Evolutionary conservation across 768 basidiomycete species (phyloP).

Genomic region (Saitozyma podzolica): DNA sequence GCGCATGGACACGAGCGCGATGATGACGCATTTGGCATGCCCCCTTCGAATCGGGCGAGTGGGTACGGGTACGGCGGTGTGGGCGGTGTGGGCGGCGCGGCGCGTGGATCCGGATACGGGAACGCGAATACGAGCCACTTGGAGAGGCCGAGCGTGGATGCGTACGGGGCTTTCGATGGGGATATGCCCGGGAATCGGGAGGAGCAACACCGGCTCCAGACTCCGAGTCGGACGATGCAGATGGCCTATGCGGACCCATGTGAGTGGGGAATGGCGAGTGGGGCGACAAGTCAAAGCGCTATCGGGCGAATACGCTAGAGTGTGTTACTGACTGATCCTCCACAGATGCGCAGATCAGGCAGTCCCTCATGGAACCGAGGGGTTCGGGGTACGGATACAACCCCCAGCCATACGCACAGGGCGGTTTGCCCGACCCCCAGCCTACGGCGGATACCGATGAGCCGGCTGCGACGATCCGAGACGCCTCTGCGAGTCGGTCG

Average conservation of each 20-base stretch:
- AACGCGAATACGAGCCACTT: slow-evolving; percentile 10
- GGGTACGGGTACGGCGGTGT: too few species aligned
- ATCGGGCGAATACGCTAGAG: too few species aligned
- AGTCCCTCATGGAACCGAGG: slow-evolving; percentile 20
- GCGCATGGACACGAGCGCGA: too few species aligned
- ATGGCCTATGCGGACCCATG: slow-evolving; percentile 54
- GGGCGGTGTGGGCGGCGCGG: slow-evolving; percentile 9
- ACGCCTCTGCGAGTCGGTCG: too few species aligned
- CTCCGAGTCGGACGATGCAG: slow-evolving; percentile 85
- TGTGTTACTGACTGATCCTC: slow-evolving; percentile 1
- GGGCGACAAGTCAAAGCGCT: neutral
- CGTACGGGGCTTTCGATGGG: slow-evolving; percentile 87
- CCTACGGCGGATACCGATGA: slow-evolving; percentile 32
- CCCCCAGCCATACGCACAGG: slow-evolving; percentile 16
- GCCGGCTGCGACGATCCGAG: too few species aligned
- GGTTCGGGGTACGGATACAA: slow-evolving; percentile 4
- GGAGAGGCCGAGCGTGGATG: slow-evolving; percentile 67
- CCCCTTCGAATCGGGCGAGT: too few species aligned
- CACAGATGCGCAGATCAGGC: slow-evolving; percentile 36
- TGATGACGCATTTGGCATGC: too few species aligned
- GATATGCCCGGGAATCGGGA: slow-evolving; percentile 73
- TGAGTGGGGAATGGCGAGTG: slow-evolving; percentile 23
- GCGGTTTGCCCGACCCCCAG: slow-evolving; percentile 30
- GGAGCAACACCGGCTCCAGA: neutral
- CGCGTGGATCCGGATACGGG: slow-evolving; percentile 10